Base-by-base conservation (phyloP, 345 rosid genomes). In the Citrus sp. region DNA sequence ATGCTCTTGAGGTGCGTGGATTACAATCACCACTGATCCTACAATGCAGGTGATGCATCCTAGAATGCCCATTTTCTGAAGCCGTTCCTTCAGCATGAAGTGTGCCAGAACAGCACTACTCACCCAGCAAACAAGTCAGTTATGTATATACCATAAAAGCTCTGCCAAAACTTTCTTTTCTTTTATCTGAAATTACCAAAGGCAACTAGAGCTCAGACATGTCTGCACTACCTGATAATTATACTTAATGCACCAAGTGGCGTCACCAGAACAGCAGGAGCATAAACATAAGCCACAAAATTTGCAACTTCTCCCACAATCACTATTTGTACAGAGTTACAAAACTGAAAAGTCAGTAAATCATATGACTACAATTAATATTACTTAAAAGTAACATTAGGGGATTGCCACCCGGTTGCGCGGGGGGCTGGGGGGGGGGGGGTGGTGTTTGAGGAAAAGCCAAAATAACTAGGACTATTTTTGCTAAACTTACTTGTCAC, bases 191-290 rank as follows among this genome's bases (percentile, higher is more conserved):
- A 28, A 24, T 27, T 30, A 42, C 28, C 12, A 14, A 68, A 76
- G 74, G 60, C 3, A 56, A 80, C 74, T 42, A 68, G 32, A 49
- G 14, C 25, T 71, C 22, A 21, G 27, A 60, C 9, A 67, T 10
- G 70, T 60, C 24, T 58, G 62, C 27, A 80, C 58, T 49, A 94
- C 98, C 98, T 93, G 80, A 92, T 83, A 81, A 95, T 93, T 59
- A 95, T 93, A 82, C 98, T 95, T 30, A 95, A 81, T 18, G 98
- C 97, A 63, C 98, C 97, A 64, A 93, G 95, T 3, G 98, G 98
- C 2, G 98, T 95, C 79, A 95, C 98, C 56, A 93, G 85, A 75
- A 92, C 93, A 21, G 98, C 98, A 6, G 98, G 98, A 66, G 97
- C 98, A 90, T 93, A 95, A 64, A 91, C 91, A 79, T 93, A 95